phyloP scores from a whole-genome alignment of 257 asterid species.

The Osmanthus fragrans region DNA sequence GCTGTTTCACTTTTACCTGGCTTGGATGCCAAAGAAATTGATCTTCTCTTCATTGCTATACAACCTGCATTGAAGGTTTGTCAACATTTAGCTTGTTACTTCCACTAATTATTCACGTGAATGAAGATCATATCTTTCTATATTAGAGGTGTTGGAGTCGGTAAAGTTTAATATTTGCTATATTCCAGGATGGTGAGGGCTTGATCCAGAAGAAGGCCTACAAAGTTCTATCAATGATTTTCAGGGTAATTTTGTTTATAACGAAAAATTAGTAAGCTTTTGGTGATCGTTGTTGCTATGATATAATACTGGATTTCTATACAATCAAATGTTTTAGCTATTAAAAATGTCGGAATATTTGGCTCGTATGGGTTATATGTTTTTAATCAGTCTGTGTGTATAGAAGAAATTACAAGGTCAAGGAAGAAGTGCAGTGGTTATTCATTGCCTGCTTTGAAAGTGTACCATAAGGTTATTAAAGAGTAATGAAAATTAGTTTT shows the following conservation, averaged over 20 bases:
- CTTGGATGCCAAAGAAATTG: conserved; percentile 64
- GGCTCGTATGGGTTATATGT: neutral
- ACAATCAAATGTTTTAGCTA: neutral
- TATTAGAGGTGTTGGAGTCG: conserved; percentile 9
- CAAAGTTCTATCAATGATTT: conserved; percentile 68
- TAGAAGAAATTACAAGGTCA: neutral
- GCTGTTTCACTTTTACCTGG: conserved; percentile 89
- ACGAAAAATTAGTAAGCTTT: neutral
- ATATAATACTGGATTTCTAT: neutral
- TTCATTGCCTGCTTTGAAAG: neutral
- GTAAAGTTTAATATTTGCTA: conserved; percentile 6
- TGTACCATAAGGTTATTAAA: neutral
- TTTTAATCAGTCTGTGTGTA: neutral
- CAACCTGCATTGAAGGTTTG: conserved; percentile 70
- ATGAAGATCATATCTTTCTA: conserved; percentile 10
- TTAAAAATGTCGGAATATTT: neutral
- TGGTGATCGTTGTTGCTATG: neutral
- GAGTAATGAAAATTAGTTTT: neutral
- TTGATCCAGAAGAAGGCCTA: conserved; percentile 90
- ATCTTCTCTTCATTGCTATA: conserved; percentile 54
- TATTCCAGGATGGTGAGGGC: conserved; percentile 73
- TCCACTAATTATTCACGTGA: conserved; percentile 1
- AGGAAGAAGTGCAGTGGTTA: neutral
- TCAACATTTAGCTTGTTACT: conserved; percentile 6
- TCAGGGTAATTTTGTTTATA: conserved; percentile 51